These are phyloP conservation scores for Lippia alba DNA, from an alignment of 305 asterid species.

Conservation along the genomic window DNA sequence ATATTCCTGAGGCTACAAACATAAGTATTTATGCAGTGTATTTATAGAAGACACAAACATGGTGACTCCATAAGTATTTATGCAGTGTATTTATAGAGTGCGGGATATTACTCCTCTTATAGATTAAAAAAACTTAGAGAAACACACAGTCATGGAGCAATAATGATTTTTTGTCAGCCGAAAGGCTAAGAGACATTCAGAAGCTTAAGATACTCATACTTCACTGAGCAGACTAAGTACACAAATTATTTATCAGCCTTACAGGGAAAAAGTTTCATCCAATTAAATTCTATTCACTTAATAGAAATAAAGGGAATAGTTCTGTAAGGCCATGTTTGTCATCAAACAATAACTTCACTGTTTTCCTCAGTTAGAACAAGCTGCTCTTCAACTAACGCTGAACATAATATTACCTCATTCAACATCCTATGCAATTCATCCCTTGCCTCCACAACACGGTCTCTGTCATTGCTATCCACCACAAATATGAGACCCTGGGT, in stretches of 20 bases:
- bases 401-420: constrained; percentile 57
- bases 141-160: constrained; percentile 4
- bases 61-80: background rate
- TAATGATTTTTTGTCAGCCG: background rate
- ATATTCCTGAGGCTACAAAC: background rate
- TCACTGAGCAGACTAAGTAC: background rate
- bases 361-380: background rate
- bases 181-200: background rate
- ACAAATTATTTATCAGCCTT: background rate
- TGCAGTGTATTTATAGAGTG: background rate
- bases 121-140: background rate
- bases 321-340: background rate
- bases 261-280: background rate
- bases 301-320: background rate
- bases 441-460: constrained; percentile 79
- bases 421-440: constrained; percentile 82
- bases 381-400: background rate
- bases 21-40: background rate
- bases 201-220: background rate
- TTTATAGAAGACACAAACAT: background rate
- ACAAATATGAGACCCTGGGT: constrained; percentile 86
- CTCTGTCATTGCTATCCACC: constrained; percentile 81
- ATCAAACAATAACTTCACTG: constrained; percentile 8
- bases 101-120: background rate
- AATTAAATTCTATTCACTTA: background rate